These are phyloP conservation scores for Populus hybrid DNA, from an alignment of 441 rosid genomes.

Conservation along the genomic window DNA sequence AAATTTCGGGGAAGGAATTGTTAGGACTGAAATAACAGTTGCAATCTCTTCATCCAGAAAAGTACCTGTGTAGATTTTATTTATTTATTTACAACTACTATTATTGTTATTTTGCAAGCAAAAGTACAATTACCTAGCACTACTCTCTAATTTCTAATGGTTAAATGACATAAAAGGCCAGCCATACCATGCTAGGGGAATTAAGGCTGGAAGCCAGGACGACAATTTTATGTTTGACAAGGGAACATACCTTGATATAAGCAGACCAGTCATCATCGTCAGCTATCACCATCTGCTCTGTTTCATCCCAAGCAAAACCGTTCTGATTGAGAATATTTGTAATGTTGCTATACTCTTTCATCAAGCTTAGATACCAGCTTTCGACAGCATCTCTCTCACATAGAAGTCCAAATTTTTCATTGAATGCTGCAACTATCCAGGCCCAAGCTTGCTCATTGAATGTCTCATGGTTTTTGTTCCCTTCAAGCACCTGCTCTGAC, in stretches of 20 bases:
- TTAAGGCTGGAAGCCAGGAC: neutral
- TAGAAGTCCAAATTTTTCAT: constrained; percentile 36
- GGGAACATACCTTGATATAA: constrained; percentile 38
- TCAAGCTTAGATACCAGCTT: constrained; percentile 38
- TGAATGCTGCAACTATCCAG: constrained; percentile 32
- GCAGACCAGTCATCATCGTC: constrained; percentile 38
- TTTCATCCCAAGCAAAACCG: constrained; percentile 46
- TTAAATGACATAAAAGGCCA: neutral
- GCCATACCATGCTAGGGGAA: neutral
- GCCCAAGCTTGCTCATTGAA: constrained; percentile 40
- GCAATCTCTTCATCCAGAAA: neutral
- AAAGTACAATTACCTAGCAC: too few relatives aligned
- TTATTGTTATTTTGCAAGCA: too few relatives aligned
- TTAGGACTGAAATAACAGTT: neutral
- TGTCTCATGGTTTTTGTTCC: constrained; percentile 32
- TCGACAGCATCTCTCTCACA: constrained; percentile 31
- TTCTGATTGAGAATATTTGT: constrained; percentile 29
- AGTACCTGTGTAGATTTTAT: too few relatives aligned
- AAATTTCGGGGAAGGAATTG: neutral
- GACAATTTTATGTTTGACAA: neutral
- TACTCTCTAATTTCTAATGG: neutral
- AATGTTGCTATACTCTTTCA: constrained; percentile 41
- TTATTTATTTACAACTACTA: too few relatives aligned
- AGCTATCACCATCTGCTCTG: constrained; percentile 29
- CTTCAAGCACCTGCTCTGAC: constrained; percentile 32